Conservation (phyloP, 2,329 filamentous ascomycete genomes). For the Aurifilum marmelostoma region DNA sequence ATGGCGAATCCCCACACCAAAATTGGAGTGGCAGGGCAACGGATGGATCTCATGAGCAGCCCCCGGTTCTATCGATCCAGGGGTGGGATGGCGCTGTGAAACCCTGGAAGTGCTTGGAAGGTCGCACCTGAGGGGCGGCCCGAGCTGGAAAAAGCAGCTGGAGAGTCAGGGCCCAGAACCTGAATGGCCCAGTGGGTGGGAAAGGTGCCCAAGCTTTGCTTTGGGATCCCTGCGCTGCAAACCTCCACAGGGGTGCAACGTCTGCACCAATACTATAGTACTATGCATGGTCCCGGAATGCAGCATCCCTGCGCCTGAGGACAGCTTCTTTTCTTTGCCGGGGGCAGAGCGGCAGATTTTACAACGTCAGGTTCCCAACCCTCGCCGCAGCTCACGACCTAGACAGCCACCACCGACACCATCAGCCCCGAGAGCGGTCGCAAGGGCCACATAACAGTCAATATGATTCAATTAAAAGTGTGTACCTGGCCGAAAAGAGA, state of each 20-base stretch:
- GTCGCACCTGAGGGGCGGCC: conserved; percentile 21
- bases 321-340: conserved; percentile 19
- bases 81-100: conserved; percentile 8
- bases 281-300: too few species aligned
- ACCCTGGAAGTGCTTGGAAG: background rate
- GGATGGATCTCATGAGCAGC: conserved; percentile 14
- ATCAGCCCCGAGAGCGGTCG: conserved; percentile 25
- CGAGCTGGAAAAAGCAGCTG: conserved; percentile 21
- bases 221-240: background rate
- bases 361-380: conserved; percentile 3
- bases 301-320: conserved; percentile 12
- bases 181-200: background rate
- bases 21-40: conserved; percentile 29
- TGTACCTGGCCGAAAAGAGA: background rate
- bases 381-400: background rate
- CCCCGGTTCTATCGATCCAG: background rate
- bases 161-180: background rate
- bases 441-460: conserved; percentile 43
- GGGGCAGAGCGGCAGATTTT: conserved; percentile 22
- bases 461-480: conserved; percentile 92
- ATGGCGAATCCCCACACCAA: conserved; percentile 8
- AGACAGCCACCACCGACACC: conserved; percentile 15
- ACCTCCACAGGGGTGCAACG: background rate
- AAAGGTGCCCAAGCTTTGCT: background rate
- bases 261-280: background rate